Percentiles rank a stretch among this genome's conserved stretches.
phyloP scores from a whole-genome alignment of 1,284 basidiomycete genomes.

The Trametes hirsuta region DNA sequence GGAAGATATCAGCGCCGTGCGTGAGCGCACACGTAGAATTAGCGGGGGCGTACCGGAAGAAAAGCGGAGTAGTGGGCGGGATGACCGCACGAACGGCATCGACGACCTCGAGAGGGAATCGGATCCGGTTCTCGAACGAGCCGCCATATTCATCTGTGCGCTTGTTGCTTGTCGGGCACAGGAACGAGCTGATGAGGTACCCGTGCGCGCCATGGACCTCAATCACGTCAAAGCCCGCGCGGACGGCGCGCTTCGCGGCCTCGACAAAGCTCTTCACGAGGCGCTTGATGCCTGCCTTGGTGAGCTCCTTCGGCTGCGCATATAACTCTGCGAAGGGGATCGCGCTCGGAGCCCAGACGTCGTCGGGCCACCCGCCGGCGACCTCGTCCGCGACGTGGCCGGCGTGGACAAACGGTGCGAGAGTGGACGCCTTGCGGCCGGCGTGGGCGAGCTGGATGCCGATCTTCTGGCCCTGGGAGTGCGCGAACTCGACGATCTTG shows the following conservation, averaged over 20 bases:
- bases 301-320: conserved; percentile 59
- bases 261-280: conserved; percentile 64
- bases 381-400: conserved; percentile 39
- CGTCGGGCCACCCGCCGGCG: conserved; percentile 67
- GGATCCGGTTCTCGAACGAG: conserved; percentile 52
- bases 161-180: conserved; percentile 58
- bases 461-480: conserved; percentile 64
- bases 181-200: conserved; percentile 45
- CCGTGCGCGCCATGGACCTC: conserved; percentile 46
- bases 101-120: conserved; percentile 52
- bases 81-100: conserved; percentile 53
- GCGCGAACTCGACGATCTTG: conserved; percentile 70
- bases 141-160: conserved; percentile 67
- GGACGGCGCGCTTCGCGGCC: conserved; percentile 56
- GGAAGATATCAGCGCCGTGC: conserved; percentile 27
- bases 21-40: conserved; percentile 5
- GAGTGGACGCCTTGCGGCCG: conserved; percentile 71
- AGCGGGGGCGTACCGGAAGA: conserved; percentile 58
- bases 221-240: conserved; percentile 49
- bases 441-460: conserved; percentile 81
- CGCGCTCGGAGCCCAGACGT: conserved; percentile 51
- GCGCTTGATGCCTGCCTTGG: conserved; percentile 54
- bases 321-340: conserved; percentile 55
- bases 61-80: conserved; percentile 63
- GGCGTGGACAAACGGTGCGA: conserved; percentile 60